These are phyloP conservation scores for Alternaria consortialis DNA, from an alignment of 2,329 filamentous ascomycete genomes.

Conservation along the genomic window DNA sequence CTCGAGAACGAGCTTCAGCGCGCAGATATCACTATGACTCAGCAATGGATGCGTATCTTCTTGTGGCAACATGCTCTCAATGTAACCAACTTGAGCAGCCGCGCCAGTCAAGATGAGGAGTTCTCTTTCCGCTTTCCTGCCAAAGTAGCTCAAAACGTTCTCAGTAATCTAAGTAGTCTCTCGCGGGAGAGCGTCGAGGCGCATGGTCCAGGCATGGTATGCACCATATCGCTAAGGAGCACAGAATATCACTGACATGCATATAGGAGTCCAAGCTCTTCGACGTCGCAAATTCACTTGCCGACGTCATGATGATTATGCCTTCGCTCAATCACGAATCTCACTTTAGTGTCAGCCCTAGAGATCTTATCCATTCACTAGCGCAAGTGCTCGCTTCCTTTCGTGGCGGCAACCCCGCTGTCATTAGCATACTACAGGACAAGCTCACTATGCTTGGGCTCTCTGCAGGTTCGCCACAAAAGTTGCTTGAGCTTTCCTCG, in stretches of 20 bases:
- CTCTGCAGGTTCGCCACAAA: slow-evolving; percentile 39
- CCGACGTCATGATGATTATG: slow-evolving; percentile 51
- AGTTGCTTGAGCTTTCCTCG: slow-evolving; percentile 42
- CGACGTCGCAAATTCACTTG: slow-evolving; percentile 48
- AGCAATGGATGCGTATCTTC: slow-evolving; percentile 51
- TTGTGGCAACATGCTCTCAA: slow-evolving; percentile 49
- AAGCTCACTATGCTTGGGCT: slow-evolving; percentile 43
- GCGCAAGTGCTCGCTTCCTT: slow-evolving; percentile 42
- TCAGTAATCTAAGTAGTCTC: slow-evolving; percentile 42
- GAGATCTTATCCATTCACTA: slow-evolving; percentile 47
- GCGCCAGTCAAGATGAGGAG: slow-evolving; percentile 38
- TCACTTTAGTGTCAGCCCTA: slow-evolving; percentile 41
- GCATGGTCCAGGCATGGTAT: slow-evolving; percentile 49
- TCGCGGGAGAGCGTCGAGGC: slow-evolving; percentile 46
- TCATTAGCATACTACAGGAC: slow-evolving; percentile 45
- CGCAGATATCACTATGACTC: slow-evolving; percentile 50
- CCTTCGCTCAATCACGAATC: slow-evolving; percentile 44
- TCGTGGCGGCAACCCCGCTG: slow-evolving; percentile 46
- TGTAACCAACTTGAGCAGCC: slow-evolving; percentile 44
- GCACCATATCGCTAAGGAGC: neutral
- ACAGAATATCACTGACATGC: neutral
- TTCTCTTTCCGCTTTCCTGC: slow-evolving; percentile 49
- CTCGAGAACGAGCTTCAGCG: slow-evolving; percentile 48
- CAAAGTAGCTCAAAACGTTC: slow-evolving; percentile 46
- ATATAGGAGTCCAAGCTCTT: slow-evolving; percentile 47